Base-by-base conservation (phyloP, 2,329 filamentous ascomycete genomes). In the Pseudopyricularia cyperi region DNA sequence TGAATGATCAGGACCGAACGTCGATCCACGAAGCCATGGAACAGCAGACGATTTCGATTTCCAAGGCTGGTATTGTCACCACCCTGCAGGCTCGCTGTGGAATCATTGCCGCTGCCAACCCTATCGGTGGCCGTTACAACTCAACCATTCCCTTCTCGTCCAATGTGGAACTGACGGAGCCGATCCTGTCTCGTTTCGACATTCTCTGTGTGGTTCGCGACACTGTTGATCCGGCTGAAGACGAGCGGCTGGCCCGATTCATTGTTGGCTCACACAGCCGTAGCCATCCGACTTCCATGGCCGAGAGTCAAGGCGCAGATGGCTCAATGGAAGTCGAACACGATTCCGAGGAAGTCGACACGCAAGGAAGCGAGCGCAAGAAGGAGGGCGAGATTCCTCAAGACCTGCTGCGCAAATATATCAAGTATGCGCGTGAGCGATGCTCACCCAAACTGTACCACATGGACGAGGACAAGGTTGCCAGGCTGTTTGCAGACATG, bases 21-120 rank as follows among this genome's bases (percentile, higher is more conserved):
- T 95, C 89, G 7, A 98, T 98, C 60, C 93, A 98, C 77, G 93
- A 98, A 74, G 93, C 93, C 55, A 98, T 98, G 93, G 93, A 98
- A 68, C 93, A 98, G 69, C 93, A 98, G 70, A 98, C 93, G 1
- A 98, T 98, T 59, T 97, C 91, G 55, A 98, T 98, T 63, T 95
- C 89, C 57, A 98, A 98, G 66, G 93, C 93, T 1, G 93, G 93
- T 68, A 98, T 98, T 55, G 93, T 98, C 44, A 98, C 93, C 1
- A 97, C 93, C 0, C 75, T 98, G 1, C 91, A 98, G 67, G 93
- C 93, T 44, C 85, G 93, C 37, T 98, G 93, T 66, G 89, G 90
- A 52, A 94, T 98, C 59, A 89, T 98, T 57, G 93, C 93, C 15
- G 93, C 93, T 1, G 93, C 93, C 60, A 98, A 98, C 69, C 93